Evolutionary conservation across 352 stramenopile genomes (phyloP).

Genomic region (Halophytophthora polymorphica): DNA sequence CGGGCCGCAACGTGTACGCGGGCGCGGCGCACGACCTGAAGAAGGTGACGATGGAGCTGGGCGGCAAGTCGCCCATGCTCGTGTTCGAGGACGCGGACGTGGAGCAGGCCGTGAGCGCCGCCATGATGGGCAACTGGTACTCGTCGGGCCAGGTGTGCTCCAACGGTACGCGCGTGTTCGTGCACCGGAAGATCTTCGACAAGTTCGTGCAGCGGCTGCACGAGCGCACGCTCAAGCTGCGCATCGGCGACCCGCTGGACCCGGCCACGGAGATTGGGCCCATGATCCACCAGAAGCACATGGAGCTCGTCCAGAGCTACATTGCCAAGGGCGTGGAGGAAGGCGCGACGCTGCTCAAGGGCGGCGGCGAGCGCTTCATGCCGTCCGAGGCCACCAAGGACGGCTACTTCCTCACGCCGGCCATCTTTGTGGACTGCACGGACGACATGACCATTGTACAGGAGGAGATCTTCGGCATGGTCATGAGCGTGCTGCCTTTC

Average conservation of each 20-base stretch:
- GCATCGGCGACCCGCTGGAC: slow-evolving; percentile 85
- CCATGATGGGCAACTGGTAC: slow-evolving; percentile 89
- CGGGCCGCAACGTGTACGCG: slow-evolving; percentile 68
- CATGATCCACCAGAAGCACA: slow-evolving; percentile 83
- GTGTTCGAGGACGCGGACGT: slow-evolving; percentile 86
- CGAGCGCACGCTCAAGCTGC: slow-evolving; percentile 66
- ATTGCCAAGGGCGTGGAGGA: slow-evolving; percentile 55
- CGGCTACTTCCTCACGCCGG: slow-evolving; percentile 88
- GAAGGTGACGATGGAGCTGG: slow-evolving; percentile 89
- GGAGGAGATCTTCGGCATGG: slow-evolving; percentile 85
- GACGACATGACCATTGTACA: slow-evolving; percentile 88
- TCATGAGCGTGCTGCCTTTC: slow-evolving; percentile 79
- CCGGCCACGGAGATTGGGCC: slow-evolving; percentile 78
- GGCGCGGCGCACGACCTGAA: slow-evolving; percentile 74
- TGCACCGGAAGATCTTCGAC: slow-evolving; percentile 82
- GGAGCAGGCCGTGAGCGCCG: slow-evolving; percentile 68
- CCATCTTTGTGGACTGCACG: slow-evolving; percentile 87
- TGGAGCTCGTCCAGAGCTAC: slow-evolving; percentile 71
- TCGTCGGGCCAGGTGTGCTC: slow-evolving; percentile 89
- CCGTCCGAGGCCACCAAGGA: slow-evolving; percentile 41
- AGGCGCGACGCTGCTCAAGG: slow-evolving; percentile 56
- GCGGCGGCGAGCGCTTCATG: slow-evolving; percentile 50
- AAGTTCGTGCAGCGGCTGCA: slow-evolving; percentile 81
- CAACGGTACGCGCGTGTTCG: slow-evolving; percentile 88
- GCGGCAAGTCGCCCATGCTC: slow-evolving; percentile 87